phyloP scores from a whole-genome alignment of 305 asterid genomes.

The Solanum aculeatissimum region DNA sequence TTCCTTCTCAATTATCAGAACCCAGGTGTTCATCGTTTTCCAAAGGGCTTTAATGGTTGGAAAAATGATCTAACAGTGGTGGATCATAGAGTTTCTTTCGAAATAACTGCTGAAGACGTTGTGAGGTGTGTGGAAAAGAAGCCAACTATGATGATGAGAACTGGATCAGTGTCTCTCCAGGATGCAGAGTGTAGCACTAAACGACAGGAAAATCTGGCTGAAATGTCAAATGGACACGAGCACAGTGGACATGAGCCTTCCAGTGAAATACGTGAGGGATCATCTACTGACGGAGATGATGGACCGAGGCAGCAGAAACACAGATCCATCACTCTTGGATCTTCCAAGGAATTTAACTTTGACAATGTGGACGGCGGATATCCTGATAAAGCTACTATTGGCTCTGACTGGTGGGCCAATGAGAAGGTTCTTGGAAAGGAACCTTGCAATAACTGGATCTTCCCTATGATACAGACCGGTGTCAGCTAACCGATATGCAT shows the following conservation, averaged over 20 bases:
- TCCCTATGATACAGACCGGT: constrained; percentile 56
- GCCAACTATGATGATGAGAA: constrained; percentile 17
- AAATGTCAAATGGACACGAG: constrained; percentile 9
- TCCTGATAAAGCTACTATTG: constrained; percentile 28
- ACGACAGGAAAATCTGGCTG: constrained; percentile 14
- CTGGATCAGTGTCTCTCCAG: constrained; percentile 10
- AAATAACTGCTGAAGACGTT: constrained; percentile 53
- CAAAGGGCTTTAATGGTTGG: constrained; percentile 16
- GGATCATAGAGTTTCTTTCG: constrained; percentile 74
- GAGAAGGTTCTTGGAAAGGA: constrained; percentile 50
- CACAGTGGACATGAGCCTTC: constrained; percentile 16
- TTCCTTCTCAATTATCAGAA: constrained; percentile 29
- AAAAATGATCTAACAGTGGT: constrained; percentile 22
- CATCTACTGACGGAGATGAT: constrained; percentile 22
- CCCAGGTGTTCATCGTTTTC: constrained; percentile 31
- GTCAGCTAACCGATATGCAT: constrained; percentile 8
- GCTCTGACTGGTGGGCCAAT: constrained; percentile 80
- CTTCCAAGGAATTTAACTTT: constrained; percentile 78
- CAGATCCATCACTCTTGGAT: constrained; percentile 64
- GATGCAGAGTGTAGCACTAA: constrained; percentile 10
- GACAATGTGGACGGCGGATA: constrained; percentile 48
- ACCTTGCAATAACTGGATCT: constrained; percentile 50
- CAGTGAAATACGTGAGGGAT: constrained; percentile 13
- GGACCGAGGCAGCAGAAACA: constrained; percentile 31
- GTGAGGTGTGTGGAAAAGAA: constrained; percentile 58